Base-by-base conservation (phyloP, 2,329 filamentous ascomycete species). In the Massarina eburnea region DNA sequence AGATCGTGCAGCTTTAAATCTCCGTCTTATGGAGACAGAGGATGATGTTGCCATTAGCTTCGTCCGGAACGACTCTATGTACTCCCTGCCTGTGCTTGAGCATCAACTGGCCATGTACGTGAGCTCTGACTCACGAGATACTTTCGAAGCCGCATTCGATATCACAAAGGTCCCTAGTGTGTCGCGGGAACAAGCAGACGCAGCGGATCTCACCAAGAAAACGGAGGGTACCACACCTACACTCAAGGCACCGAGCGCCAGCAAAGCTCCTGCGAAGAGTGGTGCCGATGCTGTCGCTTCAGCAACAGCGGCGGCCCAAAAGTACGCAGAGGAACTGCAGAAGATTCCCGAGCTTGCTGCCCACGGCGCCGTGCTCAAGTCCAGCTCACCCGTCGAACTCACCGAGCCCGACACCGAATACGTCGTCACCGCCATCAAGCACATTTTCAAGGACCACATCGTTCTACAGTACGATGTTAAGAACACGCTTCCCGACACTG, bases 401-500 rank as follows among this genome's bases (percentile, higher is more conserved):
- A 97, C 94, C 15, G 94, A 99, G 71, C 89, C 90, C 42, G 94
- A 97, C 74, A 97, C 92, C 17, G 94, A 99, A 72, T 99, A 99
- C 62, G 91, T 96, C 40, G 94, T 99, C 49, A 85, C 82, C 27
- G 85, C 94, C 18, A 82, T 96, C 72, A 99, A 99, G 78, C 94
- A 99, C 69, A 84, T 99, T 63, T 99, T 96, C 84, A 95, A 95
- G 75, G 89, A 96, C 69, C 89, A 97, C 66, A 79, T 99, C 64
- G 92, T 99, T 26, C 76, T 99, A 43, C 94, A 99, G 67, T 99
- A 94, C 71, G 89, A 97, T 67, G 85, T 99, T 71, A 97, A 95
- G 80, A 99, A 99, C 77, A 99, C 94, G 2, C 80, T 99, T 9
- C 86, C 89, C 10, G 89, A 91, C 50, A 95, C 91, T 10, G 68